Evolutionary conservation across 108 stramenopile genomes (phyloP), one percentile per base, ranked within the genome.

Genomic region (Cyclostephanos tholiformis): DNA sequence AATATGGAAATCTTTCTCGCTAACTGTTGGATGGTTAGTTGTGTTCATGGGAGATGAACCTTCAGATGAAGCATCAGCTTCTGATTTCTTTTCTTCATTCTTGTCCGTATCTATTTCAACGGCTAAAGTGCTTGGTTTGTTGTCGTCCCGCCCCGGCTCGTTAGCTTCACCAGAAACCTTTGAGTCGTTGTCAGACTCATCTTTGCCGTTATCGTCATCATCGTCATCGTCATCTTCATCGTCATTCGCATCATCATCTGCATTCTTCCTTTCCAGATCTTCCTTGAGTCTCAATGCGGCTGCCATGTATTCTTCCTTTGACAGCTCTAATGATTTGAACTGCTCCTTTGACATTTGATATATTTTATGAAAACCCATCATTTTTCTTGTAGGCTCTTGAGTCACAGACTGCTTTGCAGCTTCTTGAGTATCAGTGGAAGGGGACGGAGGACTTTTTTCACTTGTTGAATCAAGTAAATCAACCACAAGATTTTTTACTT

Each of bases 151-250:
- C 13, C 65, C 48, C 13, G 30, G 22, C 57, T 53, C 41, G 58
- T 36, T 36, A 52, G 29, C 11, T 79, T 66, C 56, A 16, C 57
- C 12, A 14, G 44, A 46, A 46, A 46, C 44, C 44, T 2, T 46
- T 46, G 10, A n/a, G 0, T 62, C 57, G 14, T 27, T 39, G 16
- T 62, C 61, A 2, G 38, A 23, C 51, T 53, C 51, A 25, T 43
- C 13, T 46, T 23, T 64, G 7, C 82, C 85, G n/a, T 74, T 84
- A 0, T 89, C 88, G 8, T 89, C 88, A 32, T 94, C 93, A 14
- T 92, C 89, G 23, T 91, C 91, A 23, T 91, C 88, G 57, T 93
- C 92, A 56, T 95, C 89, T 36, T 86, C 88, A 30, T 72, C 86
- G 58, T 83, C 88, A 1, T 90, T 89, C 0, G 76, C 86, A 20